A percentile compares a stretch with the other conserved stretches of the same genome.
Conservation (phyloP, 2,329 filamentous ascomycete genomes). For the Orbilia blumenaviensis region DNA sequence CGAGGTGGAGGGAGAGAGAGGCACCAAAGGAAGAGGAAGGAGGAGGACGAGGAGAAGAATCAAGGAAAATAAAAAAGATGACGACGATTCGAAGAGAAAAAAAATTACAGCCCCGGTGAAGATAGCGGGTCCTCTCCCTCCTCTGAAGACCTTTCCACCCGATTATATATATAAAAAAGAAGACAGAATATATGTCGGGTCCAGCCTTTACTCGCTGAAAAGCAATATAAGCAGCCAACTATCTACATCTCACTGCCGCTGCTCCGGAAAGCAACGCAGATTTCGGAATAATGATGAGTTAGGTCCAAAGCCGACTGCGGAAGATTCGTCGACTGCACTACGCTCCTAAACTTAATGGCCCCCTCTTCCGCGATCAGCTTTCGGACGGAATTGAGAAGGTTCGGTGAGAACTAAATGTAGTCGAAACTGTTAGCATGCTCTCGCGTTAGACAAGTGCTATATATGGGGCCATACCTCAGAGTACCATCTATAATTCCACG, state of each 20-base stretch:
- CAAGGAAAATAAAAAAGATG: not conserved
- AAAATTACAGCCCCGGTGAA: not conserved
- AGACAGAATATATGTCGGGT: not conserved
- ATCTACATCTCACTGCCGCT: constrained; percentile 76
- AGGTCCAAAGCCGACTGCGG: constrained; percentile 92
- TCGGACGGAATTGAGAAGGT: constrained; percentile 84
- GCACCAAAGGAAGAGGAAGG: not conserved
- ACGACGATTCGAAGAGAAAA: too few species aligned
- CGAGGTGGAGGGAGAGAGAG: not conserved
- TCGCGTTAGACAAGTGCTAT: too few species aligned
- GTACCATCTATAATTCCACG: constrained; percentile 99
- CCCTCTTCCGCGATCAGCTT: constrained; percentile 97
- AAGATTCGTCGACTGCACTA: constrained; percentile 93
- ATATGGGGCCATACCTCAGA: constrained; percentile 77
- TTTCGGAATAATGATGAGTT: constrained; percentile 92
- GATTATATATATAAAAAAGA: not conserved
- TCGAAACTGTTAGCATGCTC: constrained; percentile 53
- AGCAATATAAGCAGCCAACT: constrained; percentile 11
- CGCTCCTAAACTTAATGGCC: constrained; percentile 94
- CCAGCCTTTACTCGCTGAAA: constrained; percentile 2
- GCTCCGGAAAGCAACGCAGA: constrained; percentile 94
- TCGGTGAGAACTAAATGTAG: constrained; percentile 78
- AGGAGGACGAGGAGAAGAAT: not conserved
- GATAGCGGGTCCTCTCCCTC: not conserved
- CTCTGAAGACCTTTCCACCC: not conserved